Conservation (phyloP, 176 grass and related monocot genomes). For the Panicum miliaceum region DNA sequence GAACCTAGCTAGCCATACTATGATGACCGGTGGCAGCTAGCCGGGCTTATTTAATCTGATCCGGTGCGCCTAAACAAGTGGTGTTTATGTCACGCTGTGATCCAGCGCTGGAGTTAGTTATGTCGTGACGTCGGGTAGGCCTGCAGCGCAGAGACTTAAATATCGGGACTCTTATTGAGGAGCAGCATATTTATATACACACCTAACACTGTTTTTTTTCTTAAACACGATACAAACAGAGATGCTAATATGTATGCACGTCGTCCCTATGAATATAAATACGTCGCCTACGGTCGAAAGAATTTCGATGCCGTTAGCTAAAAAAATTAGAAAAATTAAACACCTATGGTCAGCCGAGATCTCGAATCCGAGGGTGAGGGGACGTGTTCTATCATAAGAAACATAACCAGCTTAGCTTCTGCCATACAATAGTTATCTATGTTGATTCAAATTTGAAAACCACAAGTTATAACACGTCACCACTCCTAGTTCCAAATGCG, state of each 20-base stretch:
- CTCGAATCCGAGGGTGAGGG: too few species aligned
- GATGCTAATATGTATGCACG: too few species aligned
- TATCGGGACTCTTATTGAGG: neutral
- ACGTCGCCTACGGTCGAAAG: too few species aligned
- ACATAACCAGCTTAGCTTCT: too few species aligned
- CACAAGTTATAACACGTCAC: neutral
- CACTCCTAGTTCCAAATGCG: neutral
- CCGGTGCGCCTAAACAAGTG: slow-evolving; percentile 32
- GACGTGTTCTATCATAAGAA: too few species aligned
- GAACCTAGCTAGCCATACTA: slow-evolving; percentile 15
- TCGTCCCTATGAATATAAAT: too few species aligned
- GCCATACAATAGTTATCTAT: neutral
- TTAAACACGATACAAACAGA: too few species aligned
- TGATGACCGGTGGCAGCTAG: slow-evolving; percentile 33
- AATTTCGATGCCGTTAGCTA: too few species aligned
- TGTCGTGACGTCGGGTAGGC: slow-evolving; percentile 51
- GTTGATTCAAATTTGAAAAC: neutral
- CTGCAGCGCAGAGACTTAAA: slow-evolving; percentile 1
- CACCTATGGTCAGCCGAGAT: too few species aligned
- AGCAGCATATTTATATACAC: neutral
- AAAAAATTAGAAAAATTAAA: too few species aligned
- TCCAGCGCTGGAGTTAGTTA: slow-evolving; percentile 41
- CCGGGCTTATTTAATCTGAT: slow-evolving; percentile 48
- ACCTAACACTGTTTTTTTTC: neutral
- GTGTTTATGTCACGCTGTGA: slow-evolving; percentile 55